Evolutionary conservation across 345 rosid species (phyloP), one percentile per base, ranked within the genome.

Genomic region (Eucalyptus albens): DNA sequence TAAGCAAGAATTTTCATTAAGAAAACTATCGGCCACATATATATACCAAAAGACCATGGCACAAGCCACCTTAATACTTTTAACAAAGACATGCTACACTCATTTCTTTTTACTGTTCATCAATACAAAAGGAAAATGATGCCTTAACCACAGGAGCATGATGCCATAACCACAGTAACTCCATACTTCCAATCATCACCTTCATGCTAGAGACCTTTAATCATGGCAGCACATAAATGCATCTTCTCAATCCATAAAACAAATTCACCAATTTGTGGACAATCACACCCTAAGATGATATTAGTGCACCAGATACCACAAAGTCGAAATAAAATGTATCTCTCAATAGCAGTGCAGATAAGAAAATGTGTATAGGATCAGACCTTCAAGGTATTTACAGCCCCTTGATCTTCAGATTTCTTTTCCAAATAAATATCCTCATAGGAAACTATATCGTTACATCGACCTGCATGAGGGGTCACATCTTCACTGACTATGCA

Each of bases 381-480:
- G 90, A 93, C 94, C 93, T 86, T 90, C 55, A 88, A 77, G 67
- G 86, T 65, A 56, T 47, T 31, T 77, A 40, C 27, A 88, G 86
- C 42, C 90, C 42, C 90, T 89, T 86, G 86, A 56, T 65, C 88
- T 69, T 21, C 86, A 88, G 53, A 69, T 90, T 87, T 42, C 81
- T 80, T 69, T 83, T 89, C 89, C 88, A 82, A 92, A 77, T 69
- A 33, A 37, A 86, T 88, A 19, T 90, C 86, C 8, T 56, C 90
- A 88, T 83, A 88, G 53, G 88, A 88, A 53, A 82, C 89, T 45
- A 72, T n/a, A 88, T 89, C 60, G 4, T 82, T 89, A 50, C 87
- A 55, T 69, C 86, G 87, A 21, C 51, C 53, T 40, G 77, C 47
- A 21, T 88, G 82, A 51, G 69, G 6, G n/a, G 45, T 22, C 88